Evolutionary conservation across 2,329 filamentous ascomycete genomes (phyloP).

Genomic region (Scytalidium lignicola): DNA sequence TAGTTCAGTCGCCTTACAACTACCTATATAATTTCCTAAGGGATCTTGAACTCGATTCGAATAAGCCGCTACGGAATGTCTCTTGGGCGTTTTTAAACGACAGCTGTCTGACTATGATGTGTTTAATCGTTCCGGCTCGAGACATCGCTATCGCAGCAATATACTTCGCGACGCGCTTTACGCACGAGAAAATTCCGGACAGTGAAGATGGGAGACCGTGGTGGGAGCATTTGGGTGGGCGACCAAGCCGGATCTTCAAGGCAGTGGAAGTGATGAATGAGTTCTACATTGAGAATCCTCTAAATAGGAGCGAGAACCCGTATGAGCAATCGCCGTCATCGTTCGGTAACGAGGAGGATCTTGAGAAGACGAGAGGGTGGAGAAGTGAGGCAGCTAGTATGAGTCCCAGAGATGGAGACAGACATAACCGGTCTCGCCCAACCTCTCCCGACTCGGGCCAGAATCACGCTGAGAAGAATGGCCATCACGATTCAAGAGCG

Average conservation of each 20-base stretch:
- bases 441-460: neutral
- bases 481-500: neutral
- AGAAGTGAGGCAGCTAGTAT: neutral
- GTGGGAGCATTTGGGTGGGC: conserved; percentile 77
- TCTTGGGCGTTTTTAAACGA: conserved; percentile 96
- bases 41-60: conserved; percentile 67
- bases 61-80: conserved; percentile 76
- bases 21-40: conserved; percentile 77
- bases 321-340: conserved; percentile 20
- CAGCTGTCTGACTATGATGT: conserved; percentile 76
- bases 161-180: conserved; percentile 78
- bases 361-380: conserved; percentile 20
- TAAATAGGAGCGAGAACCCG: conserved; percentile 33
- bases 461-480: neutral
- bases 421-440: conserved; percentile 3
- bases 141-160: conserved; percentile 82
- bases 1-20: conserved; percentile 82
- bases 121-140: conserved; percentile 71
- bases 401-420: conserved; percentile 11
- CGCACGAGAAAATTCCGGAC: conserved; percentile 64
- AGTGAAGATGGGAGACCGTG: conserved; percentile 73
- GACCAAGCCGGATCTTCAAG: conserved; percentile 62
- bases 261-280: conserved; percentile 74
- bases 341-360: conserved; percentile 17
- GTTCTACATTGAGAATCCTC: conserved; percentile 60